Base-by-base conservation (phyloP, 306 rosid genomes). In the Potentilla sterilis region DNA sequence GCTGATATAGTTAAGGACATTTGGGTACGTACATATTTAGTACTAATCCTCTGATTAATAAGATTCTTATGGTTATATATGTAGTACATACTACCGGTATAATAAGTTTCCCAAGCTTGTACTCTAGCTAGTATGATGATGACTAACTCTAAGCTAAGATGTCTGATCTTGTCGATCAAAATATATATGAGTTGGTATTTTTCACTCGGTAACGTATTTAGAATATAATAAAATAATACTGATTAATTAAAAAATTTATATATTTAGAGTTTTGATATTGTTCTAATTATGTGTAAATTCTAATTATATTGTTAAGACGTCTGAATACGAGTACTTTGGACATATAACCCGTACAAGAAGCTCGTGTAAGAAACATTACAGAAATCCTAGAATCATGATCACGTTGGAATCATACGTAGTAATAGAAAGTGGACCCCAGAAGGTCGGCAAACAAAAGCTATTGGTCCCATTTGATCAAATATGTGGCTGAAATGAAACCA, bases 11-110 rank as follows among this genome's bases (percentile, higher is more conserved):
- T 67, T 22, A 13, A 37, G 43, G 14, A 18, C 46, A 65, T 65
- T 65, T 65, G 47, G 28, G 42, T 62, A 62, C 67, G n/a, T n/a
- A n/a, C n/a, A n/a, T n/a, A n/a, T 62, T 34, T 62, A 65, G 28
- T 65, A 15, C 47, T 18, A 37, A 18, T 4, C 7, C 11, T 4
- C 22, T 35, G 14, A 65, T 8, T 35, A 64, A 37, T 15, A 9
- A 65, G 69, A 34, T 18, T 65, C 46, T 37, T 44, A 65, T 38
- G 47, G 37, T 14, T 57, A 28, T 28, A 28, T 28, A 28, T 28
- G 1, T 28, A 28, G 28, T 28, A 28, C 28, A 28, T 28, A 28
- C 28, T 28, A 28, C 28, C 28, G 28, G 28, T 28, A 55, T 55
- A 7, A 55, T 28, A 47, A 47, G 18, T 47, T 47, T 13, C 14